Evolutionary conservation across 345 rosid genomes (phyloP), one percentile per base, ranked within the genome.

Genomic region (Salix caprea): DNA sequence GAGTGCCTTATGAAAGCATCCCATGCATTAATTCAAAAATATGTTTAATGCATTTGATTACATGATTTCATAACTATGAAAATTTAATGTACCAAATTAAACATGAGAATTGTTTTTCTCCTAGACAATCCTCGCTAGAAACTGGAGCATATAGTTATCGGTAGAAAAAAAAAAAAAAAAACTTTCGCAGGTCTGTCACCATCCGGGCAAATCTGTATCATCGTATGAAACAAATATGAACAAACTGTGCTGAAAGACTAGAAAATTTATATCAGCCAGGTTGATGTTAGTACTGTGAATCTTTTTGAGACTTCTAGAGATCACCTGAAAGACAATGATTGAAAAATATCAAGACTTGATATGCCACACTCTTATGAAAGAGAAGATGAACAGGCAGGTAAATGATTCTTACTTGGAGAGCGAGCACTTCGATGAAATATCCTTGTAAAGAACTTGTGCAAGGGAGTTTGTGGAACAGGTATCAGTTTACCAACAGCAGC

Each of bases 381-480:
- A 11, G 37, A 65, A 32, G 68, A 39, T 24, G 18, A 69, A 23
- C 26, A 5, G 0, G 23, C 7, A 12, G 21, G 42, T 11, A 10
- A 67, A 37, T 0, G 14, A 39, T 67, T 56, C 76, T 71, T 67
- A 75, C 75, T 60, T 58, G 12, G 62, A 24, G 54, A 23, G 26
- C 56, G 70, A 42, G 34, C 15, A 14, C 48, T 71, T 42, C 68
- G 26, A 23, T 40, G 44, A 24, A 4, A 50, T 32, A 62, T 68
- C 39, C 44, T 65, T 11, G 72, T 75, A 56, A 82, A 66, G 81
- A 69, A 78, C 66, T 65, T 71, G 26, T 82, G 81, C 42, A 82
- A 39, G 4, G 84, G 84, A 16, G 73, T 82, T 42, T 58, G 18
- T 24, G 84, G 76, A 37, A 82, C 84, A 24, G 84, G 84, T 15